These are phyloP conservation scores for Sphagnum magellanicum DNA, from an alignment of 228 moss, liverwort and hornwort genomes.

Conservation along the genomic window DNA sequence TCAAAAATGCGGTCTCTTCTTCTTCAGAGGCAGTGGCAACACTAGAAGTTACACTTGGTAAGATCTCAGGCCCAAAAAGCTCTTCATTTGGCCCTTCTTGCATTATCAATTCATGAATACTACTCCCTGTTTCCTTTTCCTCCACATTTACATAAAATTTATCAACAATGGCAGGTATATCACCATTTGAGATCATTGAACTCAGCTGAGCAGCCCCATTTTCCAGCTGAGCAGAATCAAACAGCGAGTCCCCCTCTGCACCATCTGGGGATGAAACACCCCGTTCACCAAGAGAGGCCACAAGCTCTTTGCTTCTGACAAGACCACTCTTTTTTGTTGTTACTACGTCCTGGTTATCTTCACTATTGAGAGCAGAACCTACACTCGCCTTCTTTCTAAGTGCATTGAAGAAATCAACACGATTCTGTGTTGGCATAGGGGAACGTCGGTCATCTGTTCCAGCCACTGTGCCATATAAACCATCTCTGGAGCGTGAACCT, in stretches of 20 bases:
- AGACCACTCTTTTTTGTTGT: conserved; percentile 39
- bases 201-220: conserved; percentile 32
- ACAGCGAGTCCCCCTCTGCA: conserved; percentile 19
- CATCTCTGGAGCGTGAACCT: conserved; percentile 54
- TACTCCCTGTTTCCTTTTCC: conserved; percentile 24
- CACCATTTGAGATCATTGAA: conserved; percentile 7
- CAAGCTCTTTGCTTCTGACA: conserved; percentile 42
- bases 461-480: conserved; percentile 32
- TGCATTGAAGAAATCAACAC: conserved; percentile 93
- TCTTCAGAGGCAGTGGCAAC: conserved; percentile 59
- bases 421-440: conserved; percentile 70
- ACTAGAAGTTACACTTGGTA: conserved; percentile 9
- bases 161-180: conserved; percentile 10
- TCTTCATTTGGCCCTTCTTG: conserved; percentile 29
- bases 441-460: conserved; percentile 75
- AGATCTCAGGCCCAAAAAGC: conserved; percentile 22
- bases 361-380: conserved; percentile 41
- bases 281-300: conserved; percentile 31
- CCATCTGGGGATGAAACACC: conserved; percentile 33
- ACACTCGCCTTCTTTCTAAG: conserved; percentile 66
- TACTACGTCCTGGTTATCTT: conserved; percentile 66
- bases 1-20: conserved; percentile 91
- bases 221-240: conserved; percentile 33
- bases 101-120: conserved; percentile 36
- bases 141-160: conserved; percentile 17